These are phyloP conservation scores for Flaveria robusta DNA, from an alignment of 129 eudicot species.

Conservation along the genomic window DNA sequence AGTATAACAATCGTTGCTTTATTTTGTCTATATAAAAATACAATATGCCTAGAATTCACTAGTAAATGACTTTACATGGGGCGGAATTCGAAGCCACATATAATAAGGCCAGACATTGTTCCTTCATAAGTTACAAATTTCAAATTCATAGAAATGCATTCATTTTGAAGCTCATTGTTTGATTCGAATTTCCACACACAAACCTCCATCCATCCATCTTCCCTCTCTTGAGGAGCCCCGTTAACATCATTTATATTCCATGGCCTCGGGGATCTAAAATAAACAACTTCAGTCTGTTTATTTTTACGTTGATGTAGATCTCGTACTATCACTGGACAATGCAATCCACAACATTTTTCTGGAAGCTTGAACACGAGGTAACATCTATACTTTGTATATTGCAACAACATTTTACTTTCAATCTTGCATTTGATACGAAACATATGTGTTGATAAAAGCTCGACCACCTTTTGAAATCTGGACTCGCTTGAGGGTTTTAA, in stretches of 20 bases:
- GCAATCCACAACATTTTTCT: background rate
- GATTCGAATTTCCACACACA: background rate
- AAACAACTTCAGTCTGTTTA: background rate
- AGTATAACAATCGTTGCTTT: background rate
- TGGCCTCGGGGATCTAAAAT: background rate
- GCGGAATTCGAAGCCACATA: background rate
- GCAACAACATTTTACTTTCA: background rate
- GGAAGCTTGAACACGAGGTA: constrained; percentile 3
- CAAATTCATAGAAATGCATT: background rate
- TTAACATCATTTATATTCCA: background rate
- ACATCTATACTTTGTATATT: background rate
- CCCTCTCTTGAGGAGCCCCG: constrained; percentile 1
- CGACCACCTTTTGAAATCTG: background rate
- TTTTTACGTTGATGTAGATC: background rate
- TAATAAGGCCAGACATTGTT: background rate
- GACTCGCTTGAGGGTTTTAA: background rate
- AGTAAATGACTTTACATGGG: background rate
- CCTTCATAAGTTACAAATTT: background rate
- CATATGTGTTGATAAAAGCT: background rate
- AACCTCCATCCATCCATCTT: constrained; percentile 13
- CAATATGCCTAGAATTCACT: background rate
- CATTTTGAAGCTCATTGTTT: background rate
- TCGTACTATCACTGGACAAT: background rate
- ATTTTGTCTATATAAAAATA: background rate
- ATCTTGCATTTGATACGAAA: background rate